Percentiles rank a stretch among this genome's conserved stretches.
Evolutionary conservation across 768 basidiomycete species (phyloP).

Genomic region (Auriscalpium microsporum): DNA sequence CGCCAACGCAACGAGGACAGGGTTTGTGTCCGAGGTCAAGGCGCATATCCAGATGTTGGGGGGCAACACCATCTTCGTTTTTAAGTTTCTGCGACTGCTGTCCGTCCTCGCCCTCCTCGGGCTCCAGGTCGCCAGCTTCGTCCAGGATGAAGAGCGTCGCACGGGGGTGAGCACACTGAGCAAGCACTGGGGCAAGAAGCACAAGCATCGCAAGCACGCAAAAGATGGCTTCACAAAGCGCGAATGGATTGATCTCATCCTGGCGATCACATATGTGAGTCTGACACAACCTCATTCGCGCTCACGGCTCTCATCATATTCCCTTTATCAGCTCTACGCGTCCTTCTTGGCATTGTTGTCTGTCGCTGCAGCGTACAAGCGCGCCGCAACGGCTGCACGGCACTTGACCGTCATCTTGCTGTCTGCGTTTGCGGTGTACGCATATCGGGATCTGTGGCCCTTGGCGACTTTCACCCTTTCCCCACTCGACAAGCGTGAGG

Average conservation of each 20-base stretch:
- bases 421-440: neutral
- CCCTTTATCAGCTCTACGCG: neutral
- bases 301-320: neutral
- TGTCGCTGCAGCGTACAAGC: neutral
- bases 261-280: neutral
- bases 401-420: neutral
- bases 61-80: conserved; percentile 38
- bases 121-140: conserved; percentile 37
- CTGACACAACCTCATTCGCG: neutral
- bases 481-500: neutral
- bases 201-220: conserved; percentile 12
- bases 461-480: neutral
- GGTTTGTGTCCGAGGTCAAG: conserved; percentile 6
- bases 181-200: conserved; percentile 22
- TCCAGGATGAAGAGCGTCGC: conserved; percentile 23
- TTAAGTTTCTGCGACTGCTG: conserved; percentile 38
- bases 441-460: neutral
- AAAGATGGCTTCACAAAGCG: neutral
- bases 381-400: neutral
- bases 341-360: neutral
- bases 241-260: conserved; percentile 10
- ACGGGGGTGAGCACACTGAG: conserved; percentile 2
- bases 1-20: neutral
- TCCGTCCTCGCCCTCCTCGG: conserved; percentile 40
- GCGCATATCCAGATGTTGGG: conserved; percentile 35